A percentile compares a stretch with the other conserved stretches of the same genome.
phyloP scores from a whole-genome alignment of 2,329 filamentous ascomycete species.

The Zymoseptoria tritici region DNA sequence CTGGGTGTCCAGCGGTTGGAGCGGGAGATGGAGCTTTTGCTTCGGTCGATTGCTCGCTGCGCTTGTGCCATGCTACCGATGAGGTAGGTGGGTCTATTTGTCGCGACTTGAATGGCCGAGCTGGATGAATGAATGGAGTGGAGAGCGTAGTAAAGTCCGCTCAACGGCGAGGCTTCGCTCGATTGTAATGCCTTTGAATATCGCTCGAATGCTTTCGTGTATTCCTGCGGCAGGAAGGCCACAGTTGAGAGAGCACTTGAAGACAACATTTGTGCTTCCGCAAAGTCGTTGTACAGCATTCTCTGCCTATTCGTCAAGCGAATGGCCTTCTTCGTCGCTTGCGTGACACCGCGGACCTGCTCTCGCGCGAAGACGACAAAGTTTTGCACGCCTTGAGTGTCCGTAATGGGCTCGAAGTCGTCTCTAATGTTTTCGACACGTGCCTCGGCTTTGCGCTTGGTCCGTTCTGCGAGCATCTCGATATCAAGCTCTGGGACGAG shows the following conservation, averaged over 20 bases:
- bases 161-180: slow-evolving; percentile 65
- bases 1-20: slow-evolving; percentile 69
- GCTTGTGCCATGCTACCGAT: slow-evolving; percentile 68
- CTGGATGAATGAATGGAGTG: slow-evolving; percentile 78
- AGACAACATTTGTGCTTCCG: slow-evolving; percentile 53
- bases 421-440: slow-evolving; percentile 78
- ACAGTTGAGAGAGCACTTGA: slow-evolving; percentile 48
- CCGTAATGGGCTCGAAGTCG: slow-evolving; percentile 76
- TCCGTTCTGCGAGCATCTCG: slow-evolving; percentile 82
- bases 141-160: slow-evolving; percentile 66
- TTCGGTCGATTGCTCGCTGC: slow-evolving; percentile 70
- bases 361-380: slow-evolving; percentile 89
- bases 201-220: slow-evolving; percentile 63
- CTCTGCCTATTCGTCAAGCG: slow-evolving; percentile 69
- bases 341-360: slow-evolving; percentile 76
- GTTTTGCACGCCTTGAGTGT: slow-evolving; percentile 72
- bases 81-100: slow-evolving; percentile 70
- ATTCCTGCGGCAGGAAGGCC: slow-evolving; percentile 58
- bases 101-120: slow-evolving; percentile 68
- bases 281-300: slow-evolving; percentile 58
- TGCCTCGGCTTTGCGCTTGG: slow-evolving; percentile 75
- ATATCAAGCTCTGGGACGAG: slow-evolving; percentile 88
- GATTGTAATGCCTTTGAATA: slow-evolving; percentile 61
- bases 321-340: slow-evolving; percentile 73
- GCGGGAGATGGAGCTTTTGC: slow-evolving; percentile 64